Conservation (phyloP, 345 rosid genomes). For the rapeseed (Brassica napus) region Da-Ae NC_063449.1:17462001-17462500, state of each 20-base stretch:
- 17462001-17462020: too few species aligned
- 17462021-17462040: too few species aligned
- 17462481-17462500: too few species aligned
- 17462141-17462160: too few species aligned
- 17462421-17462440: conserved; percentile 37
- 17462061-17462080: too few species aligned
- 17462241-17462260: conserved; percentile 4
- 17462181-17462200: too few species aligned
- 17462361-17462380: conserved; percentile 37
- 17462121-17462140: too few species aligned
- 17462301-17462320: not conserved
- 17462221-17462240: not conserved
- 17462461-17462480: too few species aligned
- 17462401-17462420: conserved; percentile 28
- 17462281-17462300: not conserved
- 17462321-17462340: conserved; percentile 15
- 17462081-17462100: too few species aligned
- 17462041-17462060: too few species aligned
- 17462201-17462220: conserved; percentile 15
- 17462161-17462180: too few species aligned
- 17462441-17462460: not conserved
- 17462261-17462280: conserved; percentile 24
- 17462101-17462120: too few species aligned
- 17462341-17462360: conserved; percentile 18
- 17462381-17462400: conserved; percentile 47